Base-by-base conservation (phyloP, 202 grass and related monocot species). In the Eragrostis tef region DNA sequence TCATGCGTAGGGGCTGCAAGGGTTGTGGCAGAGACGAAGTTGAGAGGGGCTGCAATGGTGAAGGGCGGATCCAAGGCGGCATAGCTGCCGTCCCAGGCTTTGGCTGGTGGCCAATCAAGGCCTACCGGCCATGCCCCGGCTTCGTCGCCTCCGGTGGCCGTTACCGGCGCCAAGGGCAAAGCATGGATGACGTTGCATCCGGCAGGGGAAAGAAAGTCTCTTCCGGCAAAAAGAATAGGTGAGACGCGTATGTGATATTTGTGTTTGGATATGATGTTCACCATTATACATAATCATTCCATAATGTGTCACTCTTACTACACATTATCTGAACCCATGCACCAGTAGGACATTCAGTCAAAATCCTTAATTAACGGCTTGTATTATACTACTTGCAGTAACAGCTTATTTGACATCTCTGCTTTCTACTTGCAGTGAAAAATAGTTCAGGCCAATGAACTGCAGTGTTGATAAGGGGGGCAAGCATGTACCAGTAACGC, bases 31-130 rank as follows among this genome's bases (percentile, higher is more conserved):
- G 82, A 63, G 90, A 87, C 42, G 87, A 93, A 43, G 46, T 88
- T n/a, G 89, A 98, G 85, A 85, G 67, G 46, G 92, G 92, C 42
- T 98, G 92, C 90, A 98, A 95, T 9, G 89, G 96, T 15, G 88
- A 98, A 78, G 92, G 96, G 14, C 84, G 96, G 71, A 95, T 99
- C 74, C 91, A 93, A 81, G 92, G 96, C 9, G 95, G 95, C 70
- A 98, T 98, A 63, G 96, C 93, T 31, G 74, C 96, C 15, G 90
- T 99, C 12, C 96, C 93, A 2, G 91, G 93, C 48, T 93, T 99
- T 6, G 85, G 96, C 47, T 98, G 92, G 96, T 98, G 90, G 92
- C 92, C 95, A 0, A 98, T 94, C 84, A 98, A 98, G 86, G 95
- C 92, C 5, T 98, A 89, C 77, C 81, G 96, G 15, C 96, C 96